Conservation (phyloP, 345 rosid genomes). For the rapeseed (Brassica napus) region DNA sequence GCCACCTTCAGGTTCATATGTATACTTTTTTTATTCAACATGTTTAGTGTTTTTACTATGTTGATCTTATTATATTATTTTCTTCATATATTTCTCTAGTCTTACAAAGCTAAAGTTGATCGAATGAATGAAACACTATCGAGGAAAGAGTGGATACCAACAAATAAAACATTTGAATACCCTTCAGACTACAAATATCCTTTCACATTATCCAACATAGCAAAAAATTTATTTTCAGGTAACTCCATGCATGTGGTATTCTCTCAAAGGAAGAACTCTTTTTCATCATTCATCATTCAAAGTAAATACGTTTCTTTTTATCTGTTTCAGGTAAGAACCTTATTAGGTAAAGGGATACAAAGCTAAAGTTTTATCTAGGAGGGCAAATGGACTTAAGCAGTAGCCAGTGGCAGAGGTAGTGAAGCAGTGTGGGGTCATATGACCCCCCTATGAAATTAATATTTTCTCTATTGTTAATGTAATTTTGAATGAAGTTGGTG, state of each 20-base stretch:
- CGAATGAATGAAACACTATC: background rate
- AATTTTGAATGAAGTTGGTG: no score
- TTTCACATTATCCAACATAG: conserved; percentile 4
- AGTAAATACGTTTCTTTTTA: background rate
- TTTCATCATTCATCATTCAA: background rate
- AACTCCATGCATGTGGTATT: conserved; percentile 7
- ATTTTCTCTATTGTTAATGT: no score
- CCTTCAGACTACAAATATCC: background rate
- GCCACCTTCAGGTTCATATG: no score
- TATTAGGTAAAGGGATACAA: background rate
- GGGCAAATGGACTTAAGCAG: background rate
- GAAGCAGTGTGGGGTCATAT: no score
- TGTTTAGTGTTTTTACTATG: no score
- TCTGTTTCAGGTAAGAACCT: background rate
- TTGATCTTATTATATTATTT: no score
- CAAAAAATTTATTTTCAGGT: background rate
- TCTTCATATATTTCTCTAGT: no score
- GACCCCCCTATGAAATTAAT: no score
- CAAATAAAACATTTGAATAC: no score
- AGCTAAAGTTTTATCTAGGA: background rate
- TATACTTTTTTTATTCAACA: no score
- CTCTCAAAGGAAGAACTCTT: background rate
- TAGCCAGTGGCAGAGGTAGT: no score
- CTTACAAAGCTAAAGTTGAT: background rate
- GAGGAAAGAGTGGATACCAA: no score